Conservation (phyloP, 2,329 filamentous ascomycete species). For the Phoma sp. region DNA sequence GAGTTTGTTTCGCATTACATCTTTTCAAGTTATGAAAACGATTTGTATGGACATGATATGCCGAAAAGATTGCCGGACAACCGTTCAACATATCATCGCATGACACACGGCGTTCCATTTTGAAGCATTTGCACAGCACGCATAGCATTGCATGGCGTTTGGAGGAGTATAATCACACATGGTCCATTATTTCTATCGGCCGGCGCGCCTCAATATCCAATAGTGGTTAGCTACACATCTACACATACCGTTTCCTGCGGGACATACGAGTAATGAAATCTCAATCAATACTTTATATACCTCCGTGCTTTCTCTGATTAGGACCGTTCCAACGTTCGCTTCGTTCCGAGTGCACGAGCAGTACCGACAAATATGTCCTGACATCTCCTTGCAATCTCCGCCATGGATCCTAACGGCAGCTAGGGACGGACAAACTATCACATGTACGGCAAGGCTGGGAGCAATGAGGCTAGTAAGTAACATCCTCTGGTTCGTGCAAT, state of each 20-base stretch:
- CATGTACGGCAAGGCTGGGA: conserved; percentile 5
- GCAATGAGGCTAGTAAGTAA: conserved; percentile 1
- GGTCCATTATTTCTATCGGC: conserved; percentile 17
- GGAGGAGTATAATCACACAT: conserved; percentile 9
- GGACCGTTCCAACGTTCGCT: conserved; percentile 16
- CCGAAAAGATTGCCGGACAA: conserved; percentile 18
- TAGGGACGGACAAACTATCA: conserved; percentile 14
- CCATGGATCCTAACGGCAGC: conserved; percentile 16
- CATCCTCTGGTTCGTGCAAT: conserved; percentile 3
- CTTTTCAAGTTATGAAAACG: conserved; percentile 21
- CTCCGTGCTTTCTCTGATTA: conserved; percentile 6
- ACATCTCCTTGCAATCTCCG: conserved; percentile 19
- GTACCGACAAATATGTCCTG: conserved; percentile 4
- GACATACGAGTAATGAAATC: conserved; percentile 19
- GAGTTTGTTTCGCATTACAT: conserved; percentile 28
- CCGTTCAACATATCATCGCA: conserved; percentile 21
- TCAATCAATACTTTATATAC: conserved; percentile 20
- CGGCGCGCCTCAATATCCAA: conserved; percentile 19
- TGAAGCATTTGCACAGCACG: conserved; percentile 21
- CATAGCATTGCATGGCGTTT: conserved; percentile 21
- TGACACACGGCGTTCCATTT: conserved; percentile 16
- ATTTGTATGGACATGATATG: conserved; percentile 21
- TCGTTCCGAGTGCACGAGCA: conserved; percentile 16
- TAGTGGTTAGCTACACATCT: conserved; percentile 17
- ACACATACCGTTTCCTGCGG: conserved; percentile 9